Conservation (phyloP, 176 grass and related monocot species). For the Alopecurus myosuroides region DNA sequence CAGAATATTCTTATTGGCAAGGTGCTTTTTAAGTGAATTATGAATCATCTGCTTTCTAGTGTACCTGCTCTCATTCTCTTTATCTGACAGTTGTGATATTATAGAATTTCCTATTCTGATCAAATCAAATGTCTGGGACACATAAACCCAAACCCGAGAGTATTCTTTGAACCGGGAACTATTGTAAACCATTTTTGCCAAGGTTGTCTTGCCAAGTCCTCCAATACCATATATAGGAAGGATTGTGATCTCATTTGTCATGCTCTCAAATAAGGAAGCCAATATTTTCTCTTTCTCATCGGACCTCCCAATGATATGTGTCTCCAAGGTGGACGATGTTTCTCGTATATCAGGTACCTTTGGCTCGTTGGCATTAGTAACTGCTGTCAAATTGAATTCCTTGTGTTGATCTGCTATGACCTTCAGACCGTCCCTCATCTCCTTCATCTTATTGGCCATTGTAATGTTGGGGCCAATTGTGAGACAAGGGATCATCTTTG, state of each 20-base stretch:
- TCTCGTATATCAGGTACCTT: neutral
- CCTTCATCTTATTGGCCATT: neutral
- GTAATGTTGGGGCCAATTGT: neutral
- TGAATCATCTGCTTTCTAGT: neutral
- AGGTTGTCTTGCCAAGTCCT: neutral
- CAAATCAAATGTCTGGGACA: constrained; percentile 22
- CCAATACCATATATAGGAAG: neutral
- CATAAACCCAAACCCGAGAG: constrained; percentile 23
- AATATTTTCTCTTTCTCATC: neutral
- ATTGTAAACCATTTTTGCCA: neutral
- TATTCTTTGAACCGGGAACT: neutral
- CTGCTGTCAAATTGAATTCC: neutral
- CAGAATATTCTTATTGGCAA: neutral
- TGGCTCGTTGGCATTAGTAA: neutral
- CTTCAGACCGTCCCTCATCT: neutral
- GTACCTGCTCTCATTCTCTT: neutral
- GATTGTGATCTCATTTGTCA: neutral
- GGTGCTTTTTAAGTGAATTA: neutral
- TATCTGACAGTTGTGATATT: neutral
- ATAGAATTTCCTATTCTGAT: neutral
- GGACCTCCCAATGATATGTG: neutral
- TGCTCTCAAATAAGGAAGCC: neutral
- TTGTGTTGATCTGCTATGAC: neutral
- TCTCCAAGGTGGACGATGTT: neutral
- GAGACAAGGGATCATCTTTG: neutral